phyloP scores from a whole-genome alignment of 192 early-diverging fungal species.

The Neocallimastix lanati region DNA sequence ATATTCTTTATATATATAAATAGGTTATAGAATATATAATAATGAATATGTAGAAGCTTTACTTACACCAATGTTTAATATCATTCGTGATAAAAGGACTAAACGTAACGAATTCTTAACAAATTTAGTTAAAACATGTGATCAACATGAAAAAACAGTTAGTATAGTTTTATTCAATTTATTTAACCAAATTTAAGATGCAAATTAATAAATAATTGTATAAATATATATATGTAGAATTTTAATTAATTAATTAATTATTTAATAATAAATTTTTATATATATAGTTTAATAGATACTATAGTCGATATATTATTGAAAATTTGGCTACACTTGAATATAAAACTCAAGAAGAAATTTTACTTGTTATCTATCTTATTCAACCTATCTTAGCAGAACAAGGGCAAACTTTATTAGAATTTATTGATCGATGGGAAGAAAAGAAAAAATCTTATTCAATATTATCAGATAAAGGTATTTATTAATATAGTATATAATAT shows the following conservation, averaged over 20 bases:
- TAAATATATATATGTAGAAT: not conserved
- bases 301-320: conserved; percentile 62
- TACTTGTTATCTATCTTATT: conserved; percentile 38
- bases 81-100: conserved; percentile 41
- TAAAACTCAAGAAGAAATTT: conserved; percentile 61
- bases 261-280: too few relatives aligned
- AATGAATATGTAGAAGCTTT: conserved; percentile 16
- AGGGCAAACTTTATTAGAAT: not conserved
- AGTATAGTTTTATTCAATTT: not conserved
- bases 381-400: not conserved
- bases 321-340: conserved; percentile 64
- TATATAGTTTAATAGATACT: conserved; percentile 34
- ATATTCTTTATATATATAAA: too few relatives aligned
- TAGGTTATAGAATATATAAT: conserved; percentile 1
- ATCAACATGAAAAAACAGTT: not conserved
- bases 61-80: conserved; percentile 45
- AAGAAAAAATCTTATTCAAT: not conserved
- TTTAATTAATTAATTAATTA: too few relatives aligned
- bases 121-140: conserved; percentile 30
- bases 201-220: not conserved
- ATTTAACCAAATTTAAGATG: too few relatives aligned
- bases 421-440: not conserved
- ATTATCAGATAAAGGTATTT: not conserved
- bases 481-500: too few relatives aligned
- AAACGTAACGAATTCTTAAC: conserved; percentile 55